Base-by-base conservation (phyloP, 305 asterid genomes). In the Fraxinus xanthoxyloides region DNA sequence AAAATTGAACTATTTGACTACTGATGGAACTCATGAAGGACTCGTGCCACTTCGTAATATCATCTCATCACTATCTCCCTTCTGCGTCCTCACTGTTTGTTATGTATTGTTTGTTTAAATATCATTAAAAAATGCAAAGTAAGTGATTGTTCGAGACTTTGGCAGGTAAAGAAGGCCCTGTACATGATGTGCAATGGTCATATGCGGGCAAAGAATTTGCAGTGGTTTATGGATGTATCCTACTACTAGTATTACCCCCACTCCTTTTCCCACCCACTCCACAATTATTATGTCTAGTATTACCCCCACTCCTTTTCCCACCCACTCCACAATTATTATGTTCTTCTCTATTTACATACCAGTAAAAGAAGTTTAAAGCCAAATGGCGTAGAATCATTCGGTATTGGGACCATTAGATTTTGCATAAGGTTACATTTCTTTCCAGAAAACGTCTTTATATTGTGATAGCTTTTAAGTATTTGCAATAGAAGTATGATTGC, bases 141-240 rank as follows among this genome's bases (percentile, higher is more conserved):
- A 67, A 82, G 23, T 35, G 36, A 35, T 79, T 82, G 80, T 54
- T 78, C 83, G 72, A 63, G 48, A 43, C 31, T 77, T 87, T 85
- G 86, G 85, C 93, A 95, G 99, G 99, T 83, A 92, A 94, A 88
- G 99, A 96, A 82, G 99, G 99, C 48, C 99, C 99, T 72, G 97
- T 94, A 72, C 98, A 96, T 85, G 99, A 96, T 87, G 98, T 93
- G 84, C 98, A 91, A 84, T 94, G 98, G 99, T 96, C 99, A 19
- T 82, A 32, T 84, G 87, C 94, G 17, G 98, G 99, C 63, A 92
- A 89, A 85, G 99, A 96, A 87, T 96, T 94, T 87, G 98, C 98
- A n/a, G 99, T 89, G 84, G 99, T 94, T 84, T 96, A 93, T 87
- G 99, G 99, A 86, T 93, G 99, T 96, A 96, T 96, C 98, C 98